phyloP scores from a whole-genome alignment of 2,329 filamentous ascomycete species.

The Atkinsonella hypoxylon region DNA sequence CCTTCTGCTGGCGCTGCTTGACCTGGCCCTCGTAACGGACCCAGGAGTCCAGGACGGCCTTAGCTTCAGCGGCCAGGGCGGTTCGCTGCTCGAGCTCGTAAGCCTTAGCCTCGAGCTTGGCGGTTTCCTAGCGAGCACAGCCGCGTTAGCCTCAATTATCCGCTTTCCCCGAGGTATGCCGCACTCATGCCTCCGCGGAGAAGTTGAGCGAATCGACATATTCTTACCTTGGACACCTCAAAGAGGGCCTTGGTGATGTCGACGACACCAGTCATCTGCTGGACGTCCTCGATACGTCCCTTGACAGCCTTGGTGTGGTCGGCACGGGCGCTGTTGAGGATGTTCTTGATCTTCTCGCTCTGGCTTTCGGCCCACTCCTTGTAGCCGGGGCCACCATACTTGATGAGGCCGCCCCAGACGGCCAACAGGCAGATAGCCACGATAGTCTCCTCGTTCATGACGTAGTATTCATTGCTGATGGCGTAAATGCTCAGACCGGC shows the following conservation, averaged over 20 bases:
- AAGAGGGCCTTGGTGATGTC: slow-evolving; percentile 96
- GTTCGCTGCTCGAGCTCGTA: slow-evolving; percentile 97
- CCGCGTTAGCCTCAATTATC: not conserved
- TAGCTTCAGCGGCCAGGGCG: slow-evolving; percentile 82
- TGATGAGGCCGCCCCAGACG: slow-evolving; percentile 85
- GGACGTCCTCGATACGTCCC: slow-evolving; percentile 83
- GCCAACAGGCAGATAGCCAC: slow-evolving; percentile 85
- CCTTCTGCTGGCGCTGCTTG: slow-evolving; percentile 96
- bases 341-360: slow-evolving; percentile 84
- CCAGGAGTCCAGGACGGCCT: slow-evolving; percentile 94
- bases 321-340: slow-evolving; percentile 85
- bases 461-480: slow-evolving; percentile 99
- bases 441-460: slow-evolving; percentile 97
- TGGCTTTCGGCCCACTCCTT: slow-evolving; percentile 82
- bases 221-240: slow-evolving; percentile 83
- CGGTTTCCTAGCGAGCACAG: slow-evolving; percentile 62
- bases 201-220: not conserved
- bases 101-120: slow-evolving; percentile 86
- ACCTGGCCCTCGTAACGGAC: slow-evolving; percentile 97
- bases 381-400: slow-evolving; percentile 89
- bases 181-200: not conserved
- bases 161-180: not conserved
- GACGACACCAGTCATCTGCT: slow-evolving; percentile 89
- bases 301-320: slow-evolving; percentile 95
- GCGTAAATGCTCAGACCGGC: slow-evolving; percentile 86